These are phyloP conservation scores for Neurospora hispaniola DNA, from an alignment of 495 filamentous ascomycete genomes.

Conservation along the genomic window DNA sequence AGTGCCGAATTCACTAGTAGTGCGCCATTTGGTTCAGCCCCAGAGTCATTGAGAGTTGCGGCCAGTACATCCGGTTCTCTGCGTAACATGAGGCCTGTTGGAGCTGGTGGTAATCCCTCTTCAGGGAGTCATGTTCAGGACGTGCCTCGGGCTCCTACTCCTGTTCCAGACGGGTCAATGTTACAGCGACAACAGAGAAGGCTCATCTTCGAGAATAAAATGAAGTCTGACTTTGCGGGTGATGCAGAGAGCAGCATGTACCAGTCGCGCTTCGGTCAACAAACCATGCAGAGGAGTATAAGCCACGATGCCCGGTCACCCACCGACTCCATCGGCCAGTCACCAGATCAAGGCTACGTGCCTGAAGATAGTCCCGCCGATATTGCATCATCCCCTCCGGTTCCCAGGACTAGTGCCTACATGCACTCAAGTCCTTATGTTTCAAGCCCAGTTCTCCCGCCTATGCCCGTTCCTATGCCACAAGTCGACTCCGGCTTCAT, in stretches of 20 bases:
- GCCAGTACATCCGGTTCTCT: conserved; percentile 82
- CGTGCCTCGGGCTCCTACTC: conserved; percentile 71
- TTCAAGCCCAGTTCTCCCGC: conserved; percentile 67
- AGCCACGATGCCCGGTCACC: conserved; percentile 33
- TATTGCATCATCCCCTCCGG: conserved; percentile 71
- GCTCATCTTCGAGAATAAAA: conserved; percentile 7
- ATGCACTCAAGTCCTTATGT: conserved; percentile 42
- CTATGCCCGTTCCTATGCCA: conserved; percentile 34
- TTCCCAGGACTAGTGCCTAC: conserved; percentile 42
- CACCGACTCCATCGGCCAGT: conserved; percentile 36
- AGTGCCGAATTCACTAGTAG: conserved; percentile 58
- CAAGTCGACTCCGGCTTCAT: conserved; percentile 69
- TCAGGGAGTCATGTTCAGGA: conserved; percentile 53
- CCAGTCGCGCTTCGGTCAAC: conserved; percentile 7
- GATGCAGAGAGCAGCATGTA: conserved; percentile 10
- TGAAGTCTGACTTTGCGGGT: conserved; percentile 12
- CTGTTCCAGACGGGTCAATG: conserved; percentile 42
- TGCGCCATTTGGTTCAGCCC: conserved; percentile 55
- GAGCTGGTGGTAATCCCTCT: conserved; percentile 41
- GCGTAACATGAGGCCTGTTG: conserved; percentile 70
- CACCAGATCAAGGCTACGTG: conserved; percentile 45
- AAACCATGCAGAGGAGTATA: conserved; percentile 10
- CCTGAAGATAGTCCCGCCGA: conserved; percentile 47
- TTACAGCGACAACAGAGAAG: conserved; percentile 19
- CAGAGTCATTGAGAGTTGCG: conserved; percentile 74